Evolutionary conservation across 176 grass and related monocot species (phyloP), one percentile per base, ranked within the genome.

Genomic region (Microstegium vimineum): DNA sequence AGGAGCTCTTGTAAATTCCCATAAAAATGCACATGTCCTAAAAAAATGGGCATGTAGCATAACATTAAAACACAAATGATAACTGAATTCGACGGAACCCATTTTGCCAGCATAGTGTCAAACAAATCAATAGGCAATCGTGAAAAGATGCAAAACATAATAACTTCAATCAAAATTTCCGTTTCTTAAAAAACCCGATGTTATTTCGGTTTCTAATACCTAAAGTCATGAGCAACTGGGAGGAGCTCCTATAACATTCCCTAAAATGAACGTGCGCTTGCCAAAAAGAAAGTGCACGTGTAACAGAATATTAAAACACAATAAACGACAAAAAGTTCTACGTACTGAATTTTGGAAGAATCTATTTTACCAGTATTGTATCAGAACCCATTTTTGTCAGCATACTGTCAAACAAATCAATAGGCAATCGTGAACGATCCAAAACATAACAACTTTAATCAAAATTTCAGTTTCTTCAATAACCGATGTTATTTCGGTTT

Each of bases 11-110:
- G 23, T 12, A 60, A 60, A n/a, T 26, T 60, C 12, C 56, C 56
- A 60, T 26, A 60, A 60, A 57, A 60, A 57, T 60, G 9, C 9
- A 60, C 10, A 25, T 57, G 56, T 13, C n/a, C 23, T 1, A 1
- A 60, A 60, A 20, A 51, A 5, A 1, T 60, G 56, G 0, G 0
- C 0, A 0, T 60, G n/a, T 26, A 60, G 25, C 4, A 26, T 0
- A 26, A 26, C 26, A 60, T 23, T 60, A 5, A 26, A 26, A 16
- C n/a, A 23, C 1, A 60, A 9, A 26, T 0, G 0, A 25, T 26
- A 60, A 60, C 56, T 60, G 23, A 25, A 60, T 26, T 60, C 12
- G n/a, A 25, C n/a, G 1, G 22, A 60, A 26, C 10, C 10, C 10
- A 26, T 26, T 26, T 12, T 60, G 10, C 56, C 56, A 60, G 56